phyloP scores from a whole-genome alignment of 352 stramenopile species.

The Phytophthora cryptogea region DNA sequence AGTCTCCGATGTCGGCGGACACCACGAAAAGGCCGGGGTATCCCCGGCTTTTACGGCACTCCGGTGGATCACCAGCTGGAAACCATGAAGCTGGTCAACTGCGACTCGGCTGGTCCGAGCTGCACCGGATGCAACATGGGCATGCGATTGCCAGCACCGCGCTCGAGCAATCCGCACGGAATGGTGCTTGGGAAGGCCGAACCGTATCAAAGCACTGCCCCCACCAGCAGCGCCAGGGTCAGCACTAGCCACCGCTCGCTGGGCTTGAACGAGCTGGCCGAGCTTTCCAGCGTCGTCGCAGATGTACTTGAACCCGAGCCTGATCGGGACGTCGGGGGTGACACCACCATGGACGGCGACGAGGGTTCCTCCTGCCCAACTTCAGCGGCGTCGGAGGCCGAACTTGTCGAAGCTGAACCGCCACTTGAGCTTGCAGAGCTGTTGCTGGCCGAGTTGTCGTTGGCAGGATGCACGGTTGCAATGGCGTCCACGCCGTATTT shows the following conservation, averaged over 20 bases:
- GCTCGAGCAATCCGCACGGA: slow-evolving; percentile 1
- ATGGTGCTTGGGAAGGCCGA: slow-evolving; percentile 9
- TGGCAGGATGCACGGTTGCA: slow-evolving; percentile 16
- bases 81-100: slow-evolving; percentile 18
- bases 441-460: slow-evolving; percentile 6
- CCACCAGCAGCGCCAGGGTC: slow-evolving; percentile 22
- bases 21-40: slow-evolving; percentile 2
- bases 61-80: slow-evolving; percentile 22
- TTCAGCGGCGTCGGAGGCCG: slow-evolving; percentile 13
- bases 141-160: not conserved
- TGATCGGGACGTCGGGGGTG: slow-evolving; percentile 13
- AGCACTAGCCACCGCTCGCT: slow-evolving; percentile 20
- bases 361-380: slow-evolving; percentile 19
- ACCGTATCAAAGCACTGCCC: slow-evolving; percentile 18
- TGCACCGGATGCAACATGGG: not conserved
- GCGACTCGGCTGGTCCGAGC: slow-evolving; percentile 13
- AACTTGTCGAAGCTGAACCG: slow-evolving; percentile 6
- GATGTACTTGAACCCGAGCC: slow-evolving; percentile 13
- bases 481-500: slow-evolving; percentile 12
- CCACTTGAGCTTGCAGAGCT: slow-evolving; percentile 12
- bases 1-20: slow-evolving; percentile 4
- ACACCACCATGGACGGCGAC: slow-evolving; percentile 3
- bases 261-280: slow-evolving; percentile 11
- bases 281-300: slow-evolving; percentile 22
- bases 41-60: slow-evolving; percentile 18